Evolutionary conservation across 2,329 filamentous ascomycete species (phyloP).

Genomic region (Beauveria rudraprayagi): DNA sequence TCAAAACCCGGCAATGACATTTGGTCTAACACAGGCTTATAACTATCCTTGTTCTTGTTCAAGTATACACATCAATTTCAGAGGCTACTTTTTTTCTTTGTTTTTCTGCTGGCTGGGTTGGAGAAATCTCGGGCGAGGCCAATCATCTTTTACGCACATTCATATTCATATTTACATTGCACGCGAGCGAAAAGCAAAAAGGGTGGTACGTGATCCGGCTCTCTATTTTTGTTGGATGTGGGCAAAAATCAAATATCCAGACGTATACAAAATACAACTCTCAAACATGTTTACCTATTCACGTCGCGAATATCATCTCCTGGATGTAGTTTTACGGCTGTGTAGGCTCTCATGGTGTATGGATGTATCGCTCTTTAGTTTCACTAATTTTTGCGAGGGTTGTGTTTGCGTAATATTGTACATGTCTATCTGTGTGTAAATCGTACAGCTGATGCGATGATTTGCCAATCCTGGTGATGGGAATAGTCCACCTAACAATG

Average conservation of each 20-base stretch:
- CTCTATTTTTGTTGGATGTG: background rate
- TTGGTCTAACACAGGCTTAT: background rate
- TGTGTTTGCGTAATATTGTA: too few species aligned
- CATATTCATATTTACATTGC: background rate
- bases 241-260: background rate
- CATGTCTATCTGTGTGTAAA: too few species aligned
- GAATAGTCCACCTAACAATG: too few species aligned
- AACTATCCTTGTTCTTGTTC: background rate
- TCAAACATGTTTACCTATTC: background rate
- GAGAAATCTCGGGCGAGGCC: background rate
- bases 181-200: background rate
- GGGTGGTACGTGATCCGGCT: background rate
- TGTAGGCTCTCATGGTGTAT: too few species aligned
- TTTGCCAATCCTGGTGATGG: too few species aligned
- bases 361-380: too few species aligned
- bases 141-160: background rate
- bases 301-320: too few species aligned
- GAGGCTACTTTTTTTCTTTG: background rate
- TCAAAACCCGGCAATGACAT: slow-evolving; percentile 17
- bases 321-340: too few species aligned
- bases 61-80: background rate
- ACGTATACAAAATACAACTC: background rate
- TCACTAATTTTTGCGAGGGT: too few species aligned
- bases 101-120: background rate
- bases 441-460: too few species aligned